Percentiles rank a stretch among this genome's conserved stretches.
Conservation (phyloP, 1,139 yeast species). For the Meyerozyma sp. region DNA sequence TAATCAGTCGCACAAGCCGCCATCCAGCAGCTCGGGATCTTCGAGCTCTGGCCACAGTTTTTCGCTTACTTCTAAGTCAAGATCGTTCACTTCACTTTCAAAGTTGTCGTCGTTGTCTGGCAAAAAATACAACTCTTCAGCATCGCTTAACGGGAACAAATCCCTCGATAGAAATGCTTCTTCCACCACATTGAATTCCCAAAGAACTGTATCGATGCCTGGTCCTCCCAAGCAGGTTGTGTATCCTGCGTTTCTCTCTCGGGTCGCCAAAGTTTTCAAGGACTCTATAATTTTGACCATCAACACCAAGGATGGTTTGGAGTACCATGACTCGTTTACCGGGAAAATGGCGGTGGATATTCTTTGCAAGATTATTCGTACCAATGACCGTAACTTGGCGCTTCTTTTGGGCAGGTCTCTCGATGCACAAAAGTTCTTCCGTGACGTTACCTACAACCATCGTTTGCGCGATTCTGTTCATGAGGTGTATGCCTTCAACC, state of each 20-base stretch:
- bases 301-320: constrained; percentile 87
- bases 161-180: constrained; percentile 29
- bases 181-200: constrained; percentile 22
- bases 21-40: constrained; percentile 18
- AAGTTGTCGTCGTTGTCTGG: constrained; percentile 38
- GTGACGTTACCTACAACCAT: constrained; percentile 94
- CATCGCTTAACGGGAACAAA: constrained; percentile 20
- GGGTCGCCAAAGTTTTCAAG: constrained; percentile 76
- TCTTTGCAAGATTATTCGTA: constrained; percentile 76
- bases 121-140: constrained; percentile 34
- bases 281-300: constrained; percentile 70
- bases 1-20: constrained; percentile 4
- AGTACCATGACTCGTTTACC: constrained; percentile 90
- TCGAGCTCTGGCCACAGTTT: constrained; percentile 27
- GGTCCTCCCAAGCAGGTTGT: constrained; percentile 51
- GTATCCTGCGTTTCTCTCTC: constrained; percentile 84
- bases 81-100: constrained; percentile 40
- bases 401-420: constrained; percentile 82
- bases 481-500: constrained; percentile 87
- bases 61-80: constrained; percentile 36
- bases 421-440: constrained; percentile 92
- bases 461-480: constrained; percentile 79
- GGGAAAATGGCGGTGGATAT: constrained; percentile 93
- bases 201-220: constrained; percentile 33
- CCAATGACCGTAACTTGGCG: constrained; percentile 89